Conservation (phyloP, 169 alveolate genomes). For the Miamiensis avidus region DNA sequence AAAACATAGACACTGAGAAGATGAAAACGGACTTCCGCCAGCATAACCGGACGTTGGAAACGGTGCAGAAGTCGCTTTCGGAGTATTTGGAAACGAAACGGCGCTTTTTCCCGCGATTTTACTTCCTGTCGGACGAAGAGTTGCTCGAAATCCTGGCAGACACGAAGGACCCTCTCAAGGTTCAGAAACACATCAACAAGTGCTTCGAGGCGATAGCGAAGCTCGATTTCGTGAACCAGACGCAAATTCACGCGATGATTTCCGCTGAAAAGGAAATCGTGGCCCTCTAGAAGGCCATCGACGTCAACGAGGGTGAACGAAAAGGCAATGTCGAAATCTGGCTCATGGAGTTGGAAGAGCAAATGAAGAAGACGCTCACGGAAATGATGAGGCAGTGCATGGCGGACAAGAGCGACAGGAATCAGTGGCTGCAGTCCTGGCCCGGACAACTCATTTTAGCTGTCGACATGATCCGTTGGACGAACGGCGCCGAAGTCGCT, state of each 20-base stretch:
- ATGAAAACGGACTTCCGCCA: constrained; percentile 62
- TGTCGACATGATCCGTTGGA: constrained; percentile 79
- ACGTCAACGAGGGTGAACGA: constrained; percentile 76
- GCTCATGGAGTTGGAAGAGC: constrained; percentile 79
- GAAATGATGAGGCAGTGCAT: constrained; percentile 63
- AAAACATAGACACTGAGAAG: constrained; percentile 75
- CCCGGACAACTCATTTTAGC: constrained; percentile 84
- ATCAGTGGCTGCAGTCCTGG: constrained; percentile 57
- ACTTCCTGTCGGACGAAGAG: constrained; percentile 89
- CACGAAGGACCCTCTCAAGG: constrained; percentile 81
- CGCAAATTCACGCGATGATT: constrained; percentile 83
- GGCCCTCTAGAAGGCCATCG: constrained; percentile 55
- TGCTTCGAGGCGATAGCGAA: constrained; percentile 85
- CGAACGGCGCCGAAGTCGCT: constrained; percentile 80
- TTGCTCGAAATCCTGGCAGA: constrained; percentile 84
- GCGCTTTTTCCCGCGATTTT: constrained; percentile 85
- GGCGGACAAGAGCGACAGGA: constrained; percentile 34
- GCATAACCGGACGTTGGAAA: constrained; percentile 77
- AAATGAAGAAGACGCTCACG: constrained; percentile 79
- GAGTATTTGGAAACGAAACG: constrained; percentile 86
- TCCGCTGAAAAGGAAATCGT: constrained; percentile 87
- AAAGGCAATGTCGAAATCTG: constrained; percentile 89
- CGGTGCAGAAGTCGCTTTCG: constrained; percentile 69
- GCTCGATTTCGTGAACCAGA: constrained; percentile 73
- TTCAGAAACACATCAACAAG: constrained; percentile 81